Conservation (phyloP, 2,329 filamentous ascomycete species). For the Aspergillus calidoustus region DNA sequence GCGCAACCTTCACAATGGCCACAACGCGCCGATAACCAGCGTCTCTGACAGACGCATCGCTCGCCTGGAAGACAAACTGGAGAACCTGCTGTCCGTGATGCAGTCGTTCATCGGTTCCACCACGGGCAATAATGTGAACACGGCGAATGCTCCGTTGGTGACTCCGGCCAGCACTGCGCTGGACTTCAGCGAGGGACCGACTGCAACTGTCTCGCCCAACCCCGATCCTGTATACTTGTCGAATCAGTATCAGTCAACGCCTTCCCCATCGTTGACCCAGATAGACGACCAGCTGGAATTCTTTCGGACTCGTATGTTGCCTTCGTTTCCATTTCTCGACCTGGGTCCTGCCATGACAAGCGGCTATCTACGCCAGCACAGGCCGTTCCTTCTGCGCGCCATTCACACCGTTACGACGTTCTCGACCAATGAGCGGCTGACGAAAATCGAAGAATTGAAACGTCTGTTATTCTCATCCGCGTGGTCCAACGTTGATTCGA, state of each 20-base stretch:
- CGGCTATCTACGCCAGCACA: slow-evolving; percentile 36
- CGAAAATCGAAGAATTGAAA: slow-evolving; percentile 38
- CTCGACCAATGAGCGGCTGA: slow-evolving; percentile 33
- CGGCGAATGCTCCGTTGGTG: slow-evolving; percentile 2
- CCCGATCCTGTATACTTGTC: background rate
- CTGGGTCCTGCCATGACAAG: slow-evolving; percentile 33
- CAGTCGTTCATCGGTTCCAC: slow-evolving; percentile 28
- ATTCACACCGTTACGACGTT: slow-evolving; percentile 41
- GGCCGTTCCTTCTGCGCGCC: slow-evolving; percentile 43
- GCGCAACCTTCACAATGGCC: slow-evolving; percentile 16
- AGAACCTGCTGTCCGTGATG: slow-evolving; percentile 37
- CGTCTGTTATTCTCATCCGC: slow-evolving; percentile 34
- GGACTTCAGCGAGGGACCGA: slow-evolving; percentile 2
- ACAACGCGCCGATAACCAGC: slow-evolving; percentile 28
- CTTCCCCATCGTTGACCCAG: slow-evolving; percentile 17
- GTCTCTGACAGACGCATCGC: slow-evolving; percentile 40
- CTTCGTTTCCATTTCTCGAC: slow-evolving; percentile 41
- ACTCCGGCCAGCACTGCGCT: slow-evolving; percentile 1
- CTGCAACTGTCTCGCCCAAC: slow-evolving; percentile 11
- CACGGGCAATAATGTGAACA: background rate
- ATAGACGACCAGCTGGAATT: slow-evolving; percentile 29
- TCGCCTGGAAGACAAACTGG: slow-evolving; percentile 41
- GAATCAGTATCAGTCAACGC: background rate
- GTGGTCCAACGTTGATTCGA: slow-evolving; percentile 35
- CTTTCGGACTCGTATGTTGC: slow-evolving; percentile 42